Evolutionary conservation across 2,329 filamentous ascomycete genomes (phyloP).

Genomic region (Fusarium camptoceras): DNA sequence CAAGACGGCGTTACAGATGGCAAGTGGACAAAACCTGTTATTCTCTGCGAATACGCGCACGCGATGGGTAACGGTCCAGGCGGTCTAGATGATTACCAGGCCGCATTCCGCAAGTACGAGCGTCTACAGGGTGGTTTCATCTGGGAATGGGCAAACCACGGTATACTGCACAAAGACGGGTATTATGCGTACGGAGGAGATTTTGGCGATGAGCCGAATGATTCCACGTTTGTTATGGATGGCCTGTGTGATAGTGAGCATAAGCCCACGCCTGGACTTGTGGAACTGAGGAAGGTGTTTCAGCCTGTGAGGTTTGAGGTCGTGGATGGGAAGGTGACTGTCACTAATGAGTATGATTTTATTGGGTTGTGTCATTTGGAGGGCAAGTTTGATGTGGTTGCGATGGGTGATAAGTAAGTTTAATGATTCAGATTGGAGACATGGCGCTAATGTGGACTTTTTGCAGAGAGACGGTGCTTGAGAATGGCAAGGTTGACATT

Average conservation of each 20-base stretch:
- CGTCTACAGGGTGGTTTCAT: constrained; percentile 17
- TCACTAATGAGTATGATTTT: constrained; percentile 21
- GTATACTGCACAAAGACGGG: constrained; percentile 8
- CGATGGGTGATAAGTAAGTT: background rate
- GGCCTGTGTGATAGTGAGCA: constrained; percentile 15
- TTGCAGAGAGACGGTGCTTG: background rate
- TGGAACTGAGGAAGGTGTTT: constrained; percentile 15
- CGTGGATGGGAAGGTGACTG: background rate
- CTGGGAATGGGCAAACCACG: constrained; percentile 26
- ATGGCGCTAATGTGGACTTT: background rate
- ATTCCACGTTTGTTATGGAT: constrained; percentile 17
- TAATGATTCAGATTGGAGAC: rapidly evolving
- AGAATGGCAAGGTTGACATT: background rate
- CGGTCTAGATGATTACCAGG: constrained; percentile 4
- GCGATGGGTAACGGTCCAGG: constrained; percentile 12
- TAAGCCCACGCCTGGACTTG: background rate
- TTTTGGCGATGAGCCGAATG: constrained; percentile 17
- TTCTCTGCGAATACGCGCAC: constrained; percentile 19
- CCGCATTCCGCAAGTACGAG: constrained; percentile 2
- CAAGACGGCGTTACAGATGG: constrained; percentile 6
- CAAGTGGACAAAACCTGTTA: constrained; percentile 7
- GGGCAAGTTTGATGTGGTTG: background rate
- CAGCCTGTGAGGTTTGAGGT: constrained; percentile 5
- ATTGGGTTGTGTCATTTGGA: background rate
- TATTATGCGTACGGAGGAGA: constrained; percentile 22